Base-by-base conservation (phyloP, 306 rosid species). In the Vigna hirtella region DNA sequence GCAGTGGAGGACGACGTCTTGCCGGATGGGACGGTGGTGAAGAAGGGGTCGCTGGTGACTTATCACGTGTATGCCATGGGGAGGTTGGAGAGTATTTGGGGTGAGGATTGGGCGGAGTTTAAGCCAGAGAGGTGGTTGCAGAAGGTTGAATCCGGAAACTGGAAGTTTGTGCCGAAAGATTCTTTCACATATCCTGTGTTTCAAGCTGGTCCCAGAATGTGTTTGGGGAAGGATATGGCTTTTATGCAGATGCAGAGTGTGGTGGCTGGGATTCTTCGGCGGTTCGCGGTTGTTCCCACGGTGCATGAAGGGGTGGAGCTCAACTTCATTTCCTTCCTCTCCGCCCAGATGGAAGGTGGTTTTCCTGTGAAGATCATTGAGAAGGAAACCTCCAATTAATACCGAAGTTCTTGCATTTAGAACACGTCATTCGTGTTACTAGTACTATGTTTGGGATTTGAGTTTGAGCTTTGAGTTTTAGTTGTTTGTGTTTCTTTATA, bases 181-280 rank as follows among this genome's bases (percentile, higher is more conserved):
- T 11, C 84, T 0, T 93, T 34, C 43, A 63, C 69, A 0, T 88
- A 89, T 32, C 90, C 89, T 0, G 98, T 93, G 36, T 93, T 93
- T 77, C 97, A 93, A 43, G 97, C 93, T 2, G 97, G 98, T 17
- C 98, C 98, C 0, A 84, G 97, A 79, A 80, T 90, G 7, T 93
- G 97, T 53, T 70, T 91, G 81, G 93, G 97, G 40, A 93, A 87
- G 55, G 98, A 91, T 57, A 93, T 93, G 98, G 98, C 97, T 5
- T 93, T 91, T 63, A 5, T 93, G 85, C 97, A 93, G 58, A 93
- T 91, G 97, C 86, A 91, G 81, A 88, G 87, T 51, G 76, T 93
- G 40, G 91, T 86, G 43, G 85, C 87, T 1, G 93, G 84, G 0
- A 76, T 93, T 63, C 20, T 93, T 2, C 73, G 81, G 72, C 12